Evolutionary conservation across 2,329 filamentous ascomycete species (phyloP).

Genomic region (Rutstroemia sp.): DNA sequence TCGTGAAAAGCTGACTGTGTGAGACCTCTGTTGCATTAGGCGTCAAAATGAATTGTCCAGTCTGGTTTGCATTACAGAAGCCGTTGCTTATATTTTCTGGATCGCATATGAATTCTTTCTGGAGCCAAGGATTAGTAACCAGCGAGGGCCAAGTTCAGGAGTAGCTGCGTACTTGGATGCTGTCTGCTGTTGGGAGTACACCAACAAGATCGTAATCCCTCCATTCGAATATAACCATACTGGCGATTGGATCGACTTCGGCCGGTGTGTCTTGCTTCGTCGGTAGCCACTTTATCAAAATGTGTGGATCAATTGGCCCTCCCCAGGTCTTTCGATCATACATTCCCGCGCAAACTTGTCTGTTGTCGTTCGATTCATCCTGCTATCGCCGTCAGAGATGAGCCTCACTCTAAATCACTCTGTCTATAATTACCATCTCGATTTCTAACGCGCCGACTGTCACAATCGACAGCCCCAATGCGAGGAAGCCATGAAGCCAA

Average conservation of each 20-base stretch:
- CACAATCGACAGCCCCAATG: constrained; percentile 48
- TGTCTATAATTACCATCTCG: constrained; percentile 40
- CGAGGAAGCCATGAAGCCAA: constrained; percentile 41
- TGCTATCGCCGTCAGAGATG: constrained; percentile 32
- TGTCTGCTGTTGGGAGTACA: constrained; percentile 48
- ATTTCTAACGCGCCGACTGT: constrained; percentile 50
- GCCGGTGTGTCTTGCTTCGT: constrained; percentile 48
- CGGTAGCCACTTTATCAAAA: constrained; percentile 71
- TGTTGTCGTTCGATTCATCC: constrained; percentile 69
- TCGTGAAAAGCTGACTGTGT: constrained; percentile 64
- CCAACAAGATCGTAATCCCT: constrained; percentile 75
- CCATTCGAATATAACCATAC: constrained; percentile 92
- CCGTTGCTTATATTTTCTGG: constrained; percentile 58
- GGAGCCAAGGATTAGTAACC: constrained; percentile 29
- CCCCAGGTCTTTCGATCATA: constrained; percentile 88
- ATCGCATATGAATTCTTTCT: constrained; percentile 70
- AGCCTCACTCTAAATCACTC: not conserved
- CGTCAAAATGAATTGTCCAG: constrained; percentile 77
- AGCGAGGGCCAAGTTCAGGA: not conserved
- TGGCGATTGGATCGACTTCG: constrained; percentile 67
- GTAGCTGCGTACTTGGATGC: constrained; percentile 41
- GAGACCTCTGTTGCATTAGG: constrained; percentile 67
- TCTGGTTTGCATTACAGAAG: constrained; percentile 67
- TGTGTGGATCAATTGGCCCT: constrained; percentile 81
- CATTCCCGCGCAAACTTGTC: constrained; percentile 85